phyloP scores from a whole-genome alignment of 148 eudicot genomes.

The Rhododendron vialii region DNA sequence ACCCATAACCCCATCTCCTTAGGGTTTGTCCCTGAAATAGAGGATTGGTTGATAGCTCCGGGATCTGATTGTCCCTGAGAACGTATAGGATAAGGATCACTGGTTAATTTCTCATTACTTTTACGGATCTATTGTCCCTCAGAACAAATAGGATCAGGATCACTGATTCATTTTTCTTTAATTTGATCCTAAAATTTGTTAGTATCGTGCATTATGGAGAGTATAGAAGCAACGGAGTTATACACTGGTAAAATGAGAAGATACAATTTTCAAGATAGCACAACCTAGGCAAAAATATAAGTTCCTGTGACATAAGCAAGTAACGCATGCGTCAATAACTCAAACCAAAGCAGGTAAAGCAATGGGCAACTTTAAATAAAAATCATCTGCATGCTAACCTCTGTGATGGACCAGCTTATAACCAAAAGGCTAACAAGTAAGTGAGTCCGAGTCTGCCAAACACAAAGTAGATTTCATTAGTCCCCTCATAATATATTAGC shows the following conservation, averaged over 20 bases:
- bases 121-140: too few relatives aligned
- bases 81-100: too few relatives aligned
- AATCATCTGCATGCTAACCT: constrained; percentile 33
- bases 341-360: neutral
- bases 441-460: constrained; percentile 58
- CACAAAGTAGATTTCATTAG: constrained; percentile 10
- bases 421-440: constrained; percentile 77
- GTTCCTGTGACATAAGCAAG: neutral
- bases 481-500: neutral
- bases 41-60: neutral
- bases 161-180: neutral
- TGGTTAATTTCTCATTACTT: too few relatives aligned
- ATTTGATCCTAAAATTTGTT: too few relatives aligned
- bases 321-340: neutral
- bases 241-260: neutral
- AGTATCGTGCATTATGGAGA: neutral
- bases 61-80: neutral
- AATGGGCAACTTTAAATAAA: neutral
- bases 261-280: neutral
- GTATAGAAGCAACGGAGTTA: neutral
- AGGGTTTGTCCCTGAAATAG: too few relatives aligned
- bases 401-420: constrained; percentile 90
- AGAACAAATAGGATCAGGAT: neutral
- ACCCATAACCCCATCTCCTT: too few relatives aligned
- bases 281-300: neutral